These are phyloP conservation scores for Cymbidium sinense DNA, from an alignment of 106 monocot genomes.

Conservation along the genomic window DNA sequence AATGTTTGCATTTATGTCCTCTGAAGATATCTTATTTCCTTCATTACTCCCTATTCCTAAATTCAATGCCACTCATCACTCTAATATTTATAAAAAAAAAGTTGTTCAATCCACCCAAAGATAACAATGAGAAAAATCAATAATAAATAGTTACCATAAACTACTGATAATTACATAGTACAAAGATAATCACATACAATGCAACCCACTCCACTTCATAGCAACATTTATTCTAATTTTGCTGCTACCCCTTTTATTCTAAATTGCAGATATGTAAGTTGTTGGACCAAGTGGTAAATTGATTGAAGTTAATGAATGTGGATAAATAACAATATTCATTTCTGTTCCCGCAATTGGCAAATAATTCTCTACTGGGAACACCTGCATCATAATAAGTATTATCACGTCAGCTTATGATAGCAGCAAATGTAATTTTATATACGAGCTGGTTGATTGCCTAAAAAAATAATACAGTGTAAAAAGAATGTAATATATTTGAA, in stretches of 20 bases:
- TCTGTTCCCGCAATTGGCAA: slow-evolving; percentile 38
- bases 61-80: no score
- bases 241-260: background rate
- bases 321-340: slow-evolving; percentile 37
- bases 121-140: no score
- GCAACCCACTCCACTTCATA: background rate
- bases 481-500: no score
- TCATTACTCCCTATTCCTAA: no score
- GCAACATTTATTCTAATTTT: background rate
- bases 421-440: background rate
- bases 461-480: no score
- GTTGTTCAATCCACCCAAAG: no score
- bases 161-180: background rate
- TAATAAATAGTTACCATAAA: background rate
- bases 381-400: slow-evolving; percentile 28
- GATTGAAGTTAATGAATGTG: slow-evolving; percentile 51
- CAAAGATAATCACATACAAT: background rate
- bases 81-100: no score
- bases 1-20: no score
- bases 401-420: background rate
- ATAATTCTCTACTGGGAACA: slow-evolving; percentile 28
- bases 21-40: no score
- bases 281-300: slow-evolving; percentile 42
- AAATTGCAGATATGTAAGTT: slow-evolving; percentile 15
- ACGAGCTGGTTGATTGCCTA: no score